A percentile compares a stretch with the other conserved stretches of the same genome.
Evolutionary conservation across 2,329 filamentous ascomycete species (phyloP).

Genomic region (Monilinia vaccinii-corymbosi): DNA sequence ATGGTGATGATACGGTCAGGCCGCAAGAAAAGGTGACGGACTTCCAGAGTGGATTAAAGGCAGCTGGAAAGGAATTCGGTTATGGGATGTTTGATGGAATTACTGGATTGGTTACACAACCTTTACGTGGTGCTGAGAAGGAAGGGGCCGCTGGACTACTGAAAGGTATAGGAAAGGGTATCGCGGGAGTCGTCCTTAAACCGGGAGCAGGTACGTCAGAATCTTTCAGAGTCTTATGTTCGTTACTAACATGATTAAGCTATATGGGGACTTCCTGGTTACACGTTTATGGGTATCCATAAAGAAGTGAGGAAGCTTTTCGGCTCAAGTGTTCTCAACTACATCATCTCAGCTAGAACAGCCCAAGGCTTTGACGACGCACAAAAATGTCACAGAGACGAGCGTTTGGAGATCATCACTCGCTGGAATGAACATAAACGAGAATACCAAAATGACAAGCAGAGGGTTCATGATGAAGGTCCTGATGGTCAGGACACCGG

Average conservation of each 20-base stretch:
- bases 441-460: slow-evolving; percentile 32
- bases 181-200: slow-evolving; percentile 74
- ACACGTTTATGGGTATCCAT: slow-evolving; percentile 74
- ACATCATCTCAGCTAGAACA: slow-evolving; percentile 69
- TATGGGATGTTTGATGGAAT: slow-evolving; percentile 75
- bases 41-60: slow-evolving; percentile 63
- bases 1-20: slow-evolving; percentile 74
- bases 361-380: slow-evolving; percentile 66
- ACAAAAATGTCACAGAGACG: slow-evolving; percentile 42
- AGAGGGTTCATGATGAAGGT: slow-evolving; percentile 28
- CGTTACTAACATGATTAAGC: slow-evolving; percentile 31
- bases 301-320: slow-evolving; percentile 66
- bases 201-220: slow-evolving; percentile 60
- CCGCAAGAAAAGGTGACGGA: slow-evolving; percentile 73
- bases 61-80: slow-evolving; percentile 70
- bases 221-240: background rate
- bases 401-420: slow-evolving; percentile 54
- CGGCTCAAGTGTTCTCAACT: slow-evolving; percentile 63
- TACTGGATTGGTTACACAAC: slow-evolving; percentile 72
- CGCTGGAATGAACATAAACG: slow-evolving; percentile 38
- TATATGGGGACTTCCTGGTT: slow-evolving; percentile 65
- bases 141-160: slow-evolving; percentile 58
- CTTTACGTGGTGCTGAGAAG: slow-evolving; percentile 58
- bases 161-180: slow-evolving; percentile 74
- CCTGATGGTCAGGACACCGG: slow-evolving; percentile 25